These are phyloP conservation scores for Pyricularia grisea DNA, from an alignment of 2,329 filamentous ascomycete genomes.

Conservation along the genomic window DNA sequence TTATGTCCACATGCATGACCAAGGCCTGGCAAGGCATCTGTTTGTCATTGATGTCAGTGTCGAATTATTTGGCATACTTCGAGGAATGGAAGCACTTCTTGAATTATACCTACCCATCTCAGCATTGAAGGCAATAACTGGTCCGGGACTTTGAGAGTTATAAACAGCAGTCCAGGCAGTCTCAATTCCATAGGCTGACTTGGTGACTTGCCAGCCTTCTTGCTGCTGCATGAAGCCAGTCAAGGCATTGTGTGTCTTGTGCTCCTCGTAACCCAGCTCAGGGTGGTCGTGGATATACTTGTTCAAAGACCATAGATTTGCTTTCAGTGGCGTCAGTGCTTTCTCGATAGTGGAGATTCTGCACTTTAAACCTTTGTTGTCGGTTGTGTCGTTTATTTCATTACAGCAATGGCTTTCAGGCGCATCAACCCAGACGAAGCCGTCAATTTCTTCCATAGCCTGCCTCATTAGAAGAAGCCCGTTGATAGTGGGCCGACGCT, in stretches of 20 bases:
- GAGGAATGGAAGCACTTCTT: background rate
- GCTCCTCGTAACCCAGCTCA: conserved; percentile 36
- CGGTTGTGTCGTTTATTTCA: background rate
- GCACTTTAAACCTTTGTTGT: background rate
- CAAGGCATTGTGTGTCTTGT: conserved; percentile 38
- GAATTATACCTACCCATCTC: conserved; percentile 33
- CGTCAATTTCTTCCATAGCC: background rate
- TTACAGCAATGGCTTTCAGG: background rate
- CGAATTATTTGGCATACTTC: background rate
- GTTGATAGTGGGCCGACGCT: background rate
- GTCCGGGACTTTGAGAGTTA: conserved; percentile 33
- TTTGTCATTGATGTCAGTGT: conserved; percentile 14
- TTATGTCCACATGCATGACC: conserved; percentile 48
- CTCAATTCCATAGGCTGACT: conserved; percentile 35
- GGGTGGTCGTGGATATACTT: conserved; percentile 42
- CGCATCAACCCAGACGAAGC: background rate
- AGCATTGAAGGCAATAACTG: conserved; percentile 35
- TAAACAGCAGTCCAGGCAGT: conserved; percentile 44
- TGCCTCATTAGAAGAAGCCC: background rate
- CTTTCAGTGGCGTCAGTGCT: background rate
- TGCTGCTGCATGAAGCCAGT: conserved; percentile 30
- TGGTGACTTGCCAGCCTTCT: conserved; percentile 37
- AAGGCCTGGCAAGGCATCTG: conserved; percentile 38
- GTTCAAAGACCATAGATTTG: conserved; percentile 31
- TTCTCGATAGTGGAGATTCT: background rate